Base-by-base conservation (phyloP, 2,329 filamentous ascomycete species). In the Apiospora hydei region DNA sequence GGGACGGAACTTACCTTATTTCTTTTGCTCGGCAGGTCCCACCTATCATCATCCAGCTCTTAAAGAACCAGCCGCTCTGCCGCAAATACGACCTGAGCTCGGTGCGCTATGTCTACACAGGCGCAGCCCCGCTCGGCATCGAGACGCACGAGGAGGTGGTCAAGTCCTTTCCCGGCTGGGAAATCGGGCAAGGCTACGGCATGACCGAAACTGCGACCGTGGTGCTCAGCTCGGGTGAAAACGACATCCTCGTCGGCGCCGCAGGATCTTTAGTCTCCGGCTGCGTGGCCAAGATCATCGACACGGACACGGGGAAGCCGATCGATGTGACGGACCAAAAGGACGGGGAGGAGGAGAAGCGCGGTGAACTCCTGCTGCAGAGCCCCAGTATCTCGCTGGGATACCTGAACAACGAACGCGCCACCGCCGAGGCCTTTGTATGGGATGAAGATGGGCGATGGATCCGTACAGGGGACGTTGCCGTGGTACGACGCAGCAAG, bases 391-490 rank as follows among this genome's bases (percentile, higher is more conserved):
- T 97, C 0, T 91, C 93, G 0, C 82, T 98, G 0, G 95, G 95
- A 0, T 98, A 98, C 77, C 84, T 97, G 70, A 93, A 97, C 83
- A 97, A 98, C 78, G 91, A 93, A 64, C 92, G 93, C 78, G 94
- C 95, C 3, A 97, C 91, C 26, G 86, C 88, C 69, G 94, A 97
- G 80, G 96, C 95, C 0, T 98, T 94, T 77, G 78, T 91, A 0
- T 84, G 83, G 73, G 86, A 91, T 69, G 86, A 91, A 1, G 91
- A 95, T 75, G 90, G 91, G 13, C 83, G 90, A 74, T 96, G 94
- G 90, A 90, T 97, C 87, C 89, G 89, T 53, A 98, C 95, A 0
- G 95, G 95, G 7, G 95, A 98, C 77, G 94, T 97, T 80, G 94
- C 92, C 0, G 85, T 96, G 3, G 84, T 97, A 14, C 87, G 88